phyloP scores from a whole-genome alignment of 768 basidiomycete species.

The Lentinula sp. region DNA sequence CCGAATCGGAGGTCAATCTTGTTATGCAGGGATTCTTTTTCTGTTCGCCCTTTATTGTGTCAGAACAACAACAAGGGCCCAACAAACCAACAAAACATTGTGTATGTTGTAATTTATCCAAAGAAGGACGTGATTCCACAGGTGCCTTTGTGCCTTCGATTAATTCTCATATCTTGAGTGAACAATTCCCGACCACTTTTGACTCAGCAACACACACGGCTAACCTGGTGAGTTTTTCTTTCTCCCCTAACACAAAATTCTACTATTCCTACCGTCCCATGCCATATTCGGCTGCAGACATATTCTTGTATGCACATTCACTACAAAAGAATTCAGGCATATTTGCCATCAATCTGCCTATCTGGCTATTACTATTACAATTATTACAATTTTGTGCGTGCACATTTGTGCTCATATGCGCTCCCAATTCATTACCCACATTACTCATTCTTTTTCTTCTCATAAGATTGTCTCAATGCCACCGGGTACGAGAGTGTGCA shows the following conservation, averaged over 20 bases:
- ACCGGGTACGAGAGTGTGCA: slow-evolving; percentile 19
- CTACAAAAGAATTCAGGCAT: too few relatives aligned
- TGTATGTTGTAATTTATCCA: slow-evolving; percentile 14
- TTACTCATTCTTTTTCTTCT: not conserved
- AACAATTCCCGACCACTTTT: slow-evolving; percentile 12
- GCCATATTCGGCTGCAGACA: too few relatives aligned
- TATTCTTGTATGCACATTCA: too few relatives aligned
- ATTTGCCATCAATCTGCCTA: too few relatives aligned
- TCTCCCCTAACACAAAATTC: too few relatives aligned
- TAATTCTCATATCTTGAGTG: slow-evolving; percentile 11
- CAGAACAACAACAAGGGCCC: slow-evolving; percentile 7
- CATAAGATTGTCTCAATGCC: slow-evolving; percentile 19
- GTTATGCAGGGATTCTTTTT: slow-evolving; percentile 11
- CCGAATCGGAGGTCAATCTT: slow-evolving; percentile 3
- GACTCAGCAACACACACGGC: slow-evolving; percentile 8
- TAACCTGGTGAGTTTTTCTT: slow-evolving; percentile 8
- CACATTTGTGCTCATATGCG: too few relatives aligned
- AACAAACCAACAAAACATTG: slow-evolving; percentile 11
- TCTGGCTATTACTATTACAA: too few relatives aligned
- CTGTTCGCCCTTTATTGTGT: slow-evolving; percentile 14
- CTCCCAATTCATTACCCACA: too few relatives aligned
- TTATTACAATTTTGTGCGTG: too few relatives aligned
- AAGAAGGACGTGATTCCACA: not conserved
- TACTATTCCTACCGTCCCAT: too few relatives aligned
- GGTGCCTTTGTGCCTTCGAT: not conserved